Evolutionary conservation across 2,329 filamentous ascomycete genomes (phyloP).

Genomic region (Colletotrichum spinosum): DNA sequence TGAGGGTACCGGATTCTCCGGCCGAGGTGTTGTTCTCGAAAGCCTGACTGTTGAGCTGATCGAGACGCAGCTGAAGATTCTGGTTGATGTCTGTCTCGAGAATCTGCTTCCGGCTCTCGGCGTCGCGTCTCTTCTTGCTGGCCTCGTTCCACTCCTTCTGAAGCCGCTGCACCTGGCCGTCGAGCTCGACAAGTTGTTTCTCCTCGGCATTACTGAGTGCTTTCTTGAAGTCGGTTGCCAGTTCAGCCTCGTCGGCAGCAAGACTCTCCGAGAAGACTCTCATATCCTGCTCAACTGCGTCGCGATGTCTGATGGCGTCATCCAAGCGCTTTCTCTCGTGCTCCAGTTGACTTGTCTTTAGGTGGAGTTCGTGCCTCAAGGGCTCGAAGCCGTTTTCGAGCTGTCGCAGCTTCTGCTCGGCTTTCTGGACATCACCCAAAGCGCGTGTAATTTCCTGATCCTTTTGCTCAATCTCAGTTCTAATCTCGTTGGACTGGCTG

Average conservation of each 20-base stretch:
- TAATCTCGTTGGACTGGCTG: constrained; percentile 73
- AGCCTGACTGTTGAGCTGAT: constrained; percentile 83
- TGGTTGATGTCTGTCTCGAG: constrained; percentile 91
- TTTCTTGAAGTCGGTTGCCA: constrained; percentile 92
- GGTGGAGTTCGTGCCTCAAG: constrained; percentile 79
- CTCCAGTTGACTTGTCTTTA: constrained; percentile 80
- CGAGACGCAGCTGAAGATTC: constrained; percentile 86
- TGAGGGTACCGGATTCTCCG: constrained; percentile 70
- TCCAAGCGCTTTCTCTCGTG: constrained; percentile 80
- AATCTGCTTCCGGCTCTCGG: constrained; percentile 84
- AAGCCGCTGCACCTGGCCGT: constrained; percentile 76
- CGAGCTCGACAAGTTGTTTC: constrained; percentile 78
- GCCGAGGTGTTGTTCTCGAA: constrained; percentile 69
- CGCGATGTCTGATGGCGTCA: constrained; percentile 70
- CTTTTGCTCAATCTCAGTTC: constrained; percentile 77
- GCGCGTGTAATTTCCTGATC: constrained; percentile 91
- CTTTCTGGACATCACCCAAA: constrained; percentile 85
- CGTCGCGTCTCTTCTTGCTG: constrained; percentile 77
- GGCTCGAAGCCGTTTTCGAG: constrained; percentile 87
- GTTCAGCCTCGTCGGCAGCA: constrained; percentile 81
- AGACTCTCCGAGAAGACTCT: constrained; percentile 82
- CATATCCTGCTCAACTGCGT: constrained; percentile 80
- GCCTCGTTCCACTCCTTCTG: constrained; percentile 82
- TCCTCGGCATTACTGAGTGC: constrained; percentile 87
- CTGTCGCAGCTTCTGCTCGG: constrained; percentile 81